Percentiles rank a stretch among this genome's conserved stretches.
These are phyloP conservation scores for Castanospermum australe DNA, from an alignment of 306 rosid genomes.

Conservation along the genomic window DNA sequence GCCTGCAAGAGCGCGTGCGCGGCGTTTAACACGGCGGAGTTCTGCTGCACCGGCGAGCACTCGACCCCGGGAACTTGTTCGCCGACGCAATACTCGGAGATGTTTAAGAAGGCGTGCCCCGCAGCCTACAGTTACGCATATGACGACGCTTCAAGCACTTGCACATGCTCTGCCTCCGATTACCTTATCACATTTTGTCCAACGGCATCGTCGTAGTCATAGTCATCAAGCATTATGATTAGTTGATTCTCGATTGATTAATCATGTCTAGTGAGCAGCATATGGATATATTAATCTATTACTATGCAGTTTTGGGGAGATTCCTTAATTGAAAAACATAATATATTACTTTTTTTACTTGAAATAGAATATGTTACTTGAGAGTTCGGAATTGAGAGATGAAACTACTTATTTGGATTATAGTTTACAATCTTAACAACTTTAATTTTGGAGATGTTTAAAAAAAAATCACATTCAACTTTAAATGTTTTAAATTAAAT, in stretches of 20 bases:
- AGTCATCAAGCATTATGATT: too few relatives aligned
- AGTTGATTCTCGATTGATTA: background rate
- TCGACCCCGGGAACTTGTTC: conserved; percentile 73
- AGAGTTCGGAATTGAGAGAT: too few relatives aligned
- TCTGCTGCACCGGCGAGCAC: conserved; percentile 81
- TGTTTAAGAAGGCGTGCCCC: conserved; percentile 90
- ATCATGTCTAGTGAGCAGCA: background rate
- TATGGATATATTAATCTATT: background rate
- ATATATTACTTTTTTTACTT: background rate
- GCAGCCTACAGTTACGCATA: conserved; percentile 89
- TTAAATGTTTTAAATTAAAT: too few relatives aligned
- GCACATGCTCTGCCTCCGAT: conserved; percentile 75
- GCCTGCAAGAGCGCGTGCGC: conserved; percentile 91
- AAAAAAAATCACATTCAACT: too few relatives aligned
- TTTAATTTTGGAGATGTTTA: too few relatives aligned
- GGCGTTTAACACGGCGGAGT: conserved; percentile 65
- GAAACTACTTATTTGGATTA: too few relatives aligned
- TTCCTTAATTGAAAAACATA: too few relatives aligned
- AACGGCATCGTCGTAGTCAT: conserved; percentile 8
- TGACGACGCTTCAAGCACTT: conserved; percentile 88
- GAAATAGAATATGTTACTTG: background rate
- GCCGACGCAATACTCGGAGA: conserved; percentile 69
- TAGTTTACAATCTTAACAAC: too few relatives aligned
- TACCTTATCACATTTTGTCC: conserved; percentile 79
- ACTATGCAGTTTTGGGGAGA: background rate